Conservation (phyloP, 2,329 filamentous ascomycete genomes). For the Cladophialophora bantiana region DNA sequence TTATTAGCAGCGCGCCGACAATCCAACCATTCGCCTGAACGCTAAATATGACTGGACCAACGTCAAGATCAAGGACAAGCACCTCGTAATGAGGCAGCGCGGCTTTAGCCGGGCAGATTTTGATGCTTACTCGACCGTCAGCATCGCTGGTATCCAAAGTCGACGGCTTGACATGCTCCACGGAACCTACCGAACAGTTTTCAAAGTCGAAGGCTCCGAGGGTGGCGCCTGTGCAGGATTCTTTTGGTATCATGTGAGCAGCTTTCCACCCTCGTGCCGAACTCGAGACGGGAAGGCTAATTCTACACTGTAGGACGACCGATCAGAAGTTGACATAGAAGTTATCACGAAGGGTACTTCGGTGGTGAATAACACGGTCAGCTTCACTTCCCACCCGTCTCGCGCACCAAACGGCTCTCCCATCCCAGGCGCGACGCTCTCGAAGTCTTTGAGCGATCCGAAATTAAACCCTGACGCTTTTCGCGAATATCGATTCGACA, state of each 20-base stretch:
- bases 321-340: slow-evolving; percentile 44
- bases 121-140: slow-evolving; percentile 37
- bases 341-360: slow-evolving; percentile 41
- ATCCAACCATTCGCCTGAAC: slow-evolving; percentile 40
- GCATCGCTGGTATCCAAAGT: slow-evolving; percentile 42
- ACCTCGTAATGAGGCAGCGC: slow-evolving; percentile 40
- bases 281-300: background rate
- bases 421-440: slow-evolving; percentile 40
- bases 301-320: slow-evolving; percentile 38
- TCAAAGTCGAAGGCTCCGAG: slow-evolving; percentile 41
- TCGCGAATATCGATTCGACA: slow-evolving; percentile 44
- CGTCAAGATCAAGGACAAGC: slow-evolving; percentile 41
- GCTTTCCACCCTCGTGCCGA: too few species aligned
- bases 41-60: slow-evolving; percentile 41
- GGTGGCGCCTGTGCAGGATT: slow-evolving; percentile 43
- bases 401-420: slow-evolving; percentile 34
- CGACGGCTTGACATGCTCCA: slow-evolving; percentile 39
- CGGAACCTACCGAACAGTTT: slow-evolving; percentile 42
- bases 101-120: slow-evolving; percentile 39
- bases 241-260: slow-evolving; percentile 45
- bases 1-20: slow-evolving; percentile 40
- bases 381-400: slow-evolving; percentile 44
- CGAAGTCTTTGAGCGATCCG: slow-evolving; percentile 35
- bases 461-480: slow-evolving; percentile 30
- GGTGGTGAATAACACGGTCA: slow-evolving; percentile 39